These are phyloP conservation scores for Hypseocharis bilobata DNA, from an alignment of 441 rosid genomes.

Conservation along the genomic window DNA sequence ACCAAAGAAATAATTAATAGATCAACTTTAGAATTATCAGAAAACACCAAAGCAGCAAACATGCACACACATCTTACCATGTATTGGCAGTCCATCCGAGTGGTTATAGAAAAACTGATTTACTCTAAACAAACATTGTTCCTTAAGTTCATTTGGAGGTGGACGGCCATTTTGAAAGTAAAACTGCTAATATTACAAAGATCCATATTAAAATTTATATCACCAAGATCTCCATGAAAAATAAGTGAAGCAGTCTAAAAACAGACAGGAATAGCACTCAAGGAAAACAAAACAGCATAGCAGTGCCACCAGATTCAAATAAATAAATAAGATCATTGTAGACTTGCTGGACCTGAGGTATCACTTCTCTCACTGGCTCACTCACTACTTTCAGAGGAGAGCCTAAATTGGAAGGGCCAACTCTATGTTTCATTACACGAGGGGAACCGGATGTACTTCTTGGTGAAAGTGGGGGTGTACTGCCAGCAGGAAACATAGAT, in stretches of 20 bases:
- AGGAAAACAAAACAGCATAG: slow-evolving; percentile 6
- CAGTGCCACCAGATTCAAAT: not conserved
- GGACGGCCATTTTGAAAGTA: slow-evolving; percentile 90
- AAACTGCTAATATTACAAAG: slow-evolving; percentile 45
- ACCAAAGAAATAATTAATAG: slow-evolving; percentile 18
- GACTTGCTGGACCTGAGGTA: slow-evolving; percentile 66
- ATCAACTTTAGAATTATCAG: slow-evolving; percentile 13
- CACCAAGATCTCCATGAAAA: slow-evolving; percentile 8
- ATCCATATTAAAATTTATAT: slow-evolving; percentile 14
- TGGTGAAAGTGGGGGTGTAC: slow-evolving; percentile 96
- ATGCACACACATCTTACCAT: slow-evolving; percentile 43
- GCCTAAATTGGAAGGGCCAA: slow-evolving; percentile 71
- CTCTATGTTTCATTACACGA: slow-evolving; percentile 60
- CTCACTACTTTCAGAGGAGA: slow-evolving; percentile 67
- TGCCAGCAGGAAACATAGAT: slow-evolving; percentile 88
- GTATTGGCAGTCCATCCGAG: slow-evolving; percentile 61
- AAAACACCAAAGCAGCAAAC: not conserved
- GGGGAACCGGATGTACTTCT: slow-evolving; percentile 84
- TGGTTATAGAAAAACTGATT: slow-evolving; percentile 67
- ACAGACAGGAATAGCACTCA: not conserved
- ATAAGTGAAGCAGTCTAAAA: not conserved
- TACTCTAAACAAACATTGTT: slow-evolving; percentile 58
- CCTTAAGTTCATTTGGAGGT: slow-evolving; percentile 71
- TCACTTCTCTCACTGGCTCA: slow-evolving; percentile 73
- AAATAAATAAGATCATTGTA: not conserved